Conservation (phyloP, 2,329 filamentous ascomycete genomes). For the Alternaria triticimaculans region DNA sequence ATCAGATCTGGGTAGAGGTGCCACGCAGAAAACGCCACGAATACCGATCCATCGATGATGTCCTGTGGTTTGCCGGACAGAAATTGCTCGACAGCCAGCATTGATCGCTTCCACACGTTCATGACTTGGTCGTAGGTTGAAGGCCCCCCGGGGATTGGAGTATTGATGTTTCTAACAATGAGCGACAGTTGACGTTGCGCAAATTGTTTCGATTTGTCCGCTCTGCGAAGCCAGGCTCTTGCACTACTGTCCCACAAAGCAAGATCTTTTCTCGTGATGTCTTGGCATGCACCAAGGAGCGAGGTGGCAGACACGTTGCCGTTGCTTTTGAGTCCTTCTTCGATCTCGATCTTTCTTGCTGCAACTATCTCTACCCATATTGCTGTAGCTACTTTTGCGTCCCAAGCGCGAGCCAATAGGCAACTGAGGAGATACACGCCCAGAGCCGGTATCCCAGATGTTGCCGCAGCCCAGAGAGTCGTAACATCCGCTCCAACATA, state of each 20-base stretch:
- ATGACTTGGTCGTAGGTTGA: constrained; percentile 6
- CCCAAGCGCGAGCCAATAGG: constrained; percentile 46
- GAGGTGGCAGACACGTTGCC: constrained; percentile 30
- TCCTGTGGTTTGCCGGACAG: constrained; percentile 10
- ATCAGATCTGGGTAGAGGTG: constrained; percentile 24
- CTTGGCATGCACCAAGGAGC: constrained; percentile 13
- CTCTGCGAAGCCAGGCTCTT: constrained; percentile 19
- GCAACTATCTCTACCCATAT: constrained; percentile 47
- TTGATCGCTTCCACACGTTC: constrained; percentile 7
- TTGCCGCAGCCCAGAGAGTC: constrained; percentile 49
- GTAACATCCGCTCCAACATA: constrained; percentile 43
- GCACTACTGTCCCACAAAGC: constrained; percentile 21
- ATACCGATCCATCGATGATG: constrained; percentile 5
- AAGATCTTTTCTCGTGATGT: constrained; percentile 12
- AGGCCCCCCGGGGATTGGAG: not conserved
- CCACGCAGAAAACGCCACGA: constrained; percentile 21
- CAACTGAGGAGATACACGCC: constrained; percentile 47
- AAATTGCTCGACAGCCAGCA: constrained; percentile 13
- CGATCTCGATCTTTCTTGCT: constrained; percentile 9
- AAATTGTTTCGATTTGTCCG: constrained; percentile 7
- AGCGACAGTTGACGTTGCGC: constrained; percentile 19
- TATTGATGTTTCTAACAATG: constrained; percentile 17
- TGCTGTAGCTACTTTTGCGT: constrained; percentile 32
- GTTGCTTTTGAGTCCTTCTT: not conserved
- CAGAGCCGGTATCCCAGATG: constrained; percentile 38